Percentiles rank a stretch among this genome's conserved stretches.
These are phyloP conservation scores for Umbelopsis sp. DNA, from an alignment of 192 early-diverging fungal species.

Conservation along the genomic window DNA sequence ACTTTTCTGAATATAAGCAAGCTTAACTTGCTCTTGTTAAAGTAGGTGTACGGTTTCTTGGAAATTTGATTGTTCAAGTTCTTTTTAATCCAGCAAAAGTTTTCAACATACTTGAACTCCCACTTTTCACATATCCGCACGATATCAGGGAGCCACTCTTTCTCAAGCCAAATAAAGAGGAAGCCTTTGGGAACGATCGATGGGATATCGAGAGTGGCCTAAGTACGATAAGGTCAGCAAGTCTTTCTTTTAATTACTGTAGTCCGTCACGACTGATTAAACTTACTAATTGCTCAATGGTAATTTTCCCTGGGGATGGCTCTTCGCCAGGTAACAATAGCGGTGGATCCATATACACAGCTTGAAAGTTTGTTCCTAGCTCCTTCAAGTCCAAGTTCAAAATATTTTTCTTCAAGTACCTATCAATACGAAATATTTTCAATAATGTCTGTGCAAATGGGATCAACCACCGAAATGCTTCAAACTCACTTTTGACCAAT, in stretches of 20 bases:
- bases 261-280: not conserved
- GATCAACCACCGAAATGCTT: no score
- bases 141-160: slow-evolving; percentile 86
- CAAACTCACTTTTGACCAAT: slow-evolving; percentile 13
- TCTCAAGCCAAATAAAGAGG: slow-evolving; percentile 94
- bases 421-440: not conserved
- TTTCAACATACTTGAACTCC: slow-evolving; percentile 94
- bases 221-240: not conserved
- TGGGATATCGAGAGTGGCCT: slow-evolving; percentile 53
- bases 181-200: slow-evolving; percentile 78
- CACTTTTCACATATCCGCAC: slow-evolving; percentile 72
- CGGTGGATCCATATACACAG: slow-evolving; percentile 92
- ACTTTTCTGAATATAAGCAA: slow-evolving; percentile 85
- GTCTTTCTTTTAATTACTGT: slow-evolving; percentile 23
- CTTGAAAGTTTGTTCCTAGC: slow-evolving; percentile 78
- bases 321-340: slow-evolving; percentile 68
- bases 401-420: slow-evolving; percentile 35
- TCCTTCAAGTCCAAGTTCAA: slow-evolving; percentile 47
- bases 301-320: slow-evolving; percentile 62
- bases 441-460: no score
- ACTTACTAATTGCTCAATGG: slow-evolving; percentile 62
- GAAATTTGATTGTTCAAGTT: slow-evolving; percentile 82
- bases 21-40: slow-evolving; percentile 86
- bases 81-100: slow-evolving; percentile 95
- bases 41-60: slow-evolving; percentile 67